Conservation (phyloP, 352 stramenopile genomes). For the Globisporangium splendens region DNA sequence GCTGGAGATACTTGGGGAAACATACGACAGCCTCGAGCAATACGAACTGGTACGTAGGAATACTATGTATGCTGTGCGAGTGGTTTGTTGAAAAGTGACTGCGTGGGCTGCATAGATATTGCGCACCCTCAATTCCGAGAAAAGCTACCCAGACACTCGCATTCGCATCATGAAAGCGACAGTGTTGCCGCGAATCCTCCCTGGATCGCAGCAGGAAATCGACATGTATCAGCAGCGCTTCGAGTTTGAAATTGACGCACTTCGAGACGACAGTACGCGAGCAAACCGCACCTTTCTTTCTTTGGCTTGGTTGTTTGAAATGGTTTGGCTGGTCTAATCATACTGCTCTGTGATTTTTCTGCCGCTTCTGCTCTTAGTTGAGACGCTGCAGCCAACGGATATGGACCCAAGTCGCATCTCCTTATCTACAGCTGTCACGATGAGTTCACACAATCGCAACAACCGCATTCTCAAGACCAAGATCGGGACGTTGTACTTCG, state of each 20-base stretch:
- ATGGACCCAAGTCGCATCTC: constrained; percentile 52
- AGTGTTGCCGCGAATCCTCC: constrained; percentile 61
- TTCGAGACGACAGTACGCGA: constrained; percentile 34
- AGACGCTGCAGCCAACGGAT: constrained; percentile 27
- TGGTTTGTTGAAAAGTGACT: no score
- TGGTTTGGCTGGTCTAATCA: no score
- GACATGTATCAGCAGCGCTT: constrained; percentile 41
- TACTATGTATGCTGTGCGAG: no score
- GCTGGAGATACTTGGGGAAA: constrained; percentile 58
- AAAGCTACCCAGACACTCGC: constrained; percentile 26
- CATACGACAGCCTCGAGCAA: constrained; percentile 40
- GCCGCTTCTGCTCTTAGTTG: constrained; percentile 13
- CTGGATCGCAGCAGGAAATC: constrained; percentile 44
- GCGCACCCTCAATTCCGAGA: constrained; percentile 14
- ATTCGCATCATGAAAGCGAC: constrained; percentile 61
- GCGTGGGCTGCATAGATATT: constrained; percentile 24
- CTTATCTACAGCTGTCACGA: constrained; percentile 51
- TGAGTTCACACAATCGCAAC: constrained; percentile 68
- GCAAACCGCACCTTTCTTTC: no score
- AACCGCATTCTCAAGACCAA: constrained; percentile 58
- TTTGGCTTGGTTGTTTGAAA: no score
- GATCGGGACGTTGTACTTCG: constrained; percentile 49
- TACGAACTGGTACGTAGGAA: constrained; percentile 39
- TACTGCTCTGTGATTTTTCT: no score
- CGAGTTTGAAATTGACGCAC: constrained; percentile 29